Base-by-base conservation (phyloP, 768 basidiomycete genomes). In the Pleurotus platypus region DNA sequence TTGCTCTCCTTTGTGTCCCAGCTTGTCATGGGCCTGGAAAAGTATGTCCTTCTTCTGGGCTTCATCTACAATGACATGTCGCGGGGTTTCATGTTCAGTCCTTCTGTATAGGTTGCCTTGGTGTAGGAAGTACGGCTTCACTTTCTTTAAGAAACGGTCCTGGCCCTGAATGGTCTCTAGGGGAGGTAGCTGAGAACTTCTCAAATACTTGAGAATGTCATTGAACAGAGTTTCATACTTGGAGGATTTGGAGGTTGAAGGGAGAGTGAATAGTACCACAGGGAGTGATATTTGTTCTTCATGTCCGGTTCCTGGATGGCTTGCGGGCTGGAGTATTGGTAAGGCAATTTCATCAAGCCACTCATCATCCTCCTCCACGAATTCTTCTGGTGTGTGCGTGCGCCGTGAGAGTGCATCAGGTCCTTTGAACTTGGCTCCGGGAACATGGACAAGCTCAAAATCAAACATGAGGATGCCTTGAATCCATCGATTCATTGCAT, bases 401-500 rank as follows among this genome's bases (percentile, higher is more conserved):
- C 65, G 49, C 38, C 70, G 55, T 2, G 75, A 78, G 7, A 79
- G 54, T 0, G 65, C 75, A 67, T 78, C 78, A 2, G 76, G 71
- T 8, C 68, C 75, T 49, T 56, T 56, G 49, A 71, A 70, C 2
- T 58, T 62, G 1, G 61, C 58, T 9, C 64, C 77, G 0, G 75
- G 74, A 0, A 78, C 67, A 57, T 79, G 77, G 0, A 63, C 43
- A 0, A 79, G 56, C 16, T 58, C 62, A 46, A 79, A 78, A 46
- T 71, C 56, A 46, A 74, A 78, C 18, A 72, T 40, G 3, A 74
- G 55, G 5, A 78, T 76, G 5, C 65, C 69, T 46, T 65, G 61
- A 27, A 78, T 75, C 78, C 77, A 79, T 13, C 68, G 56, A 50
- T 78, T 79, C 5, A 78, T 72, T 0, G 75, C 58, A 0, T 74